These are phyloP conservation scores for Tolypocladium capitatum DNA, from an alignment of 2,329 filamentous ascomycete genomes.

Conservation along the genomic window DNA sequence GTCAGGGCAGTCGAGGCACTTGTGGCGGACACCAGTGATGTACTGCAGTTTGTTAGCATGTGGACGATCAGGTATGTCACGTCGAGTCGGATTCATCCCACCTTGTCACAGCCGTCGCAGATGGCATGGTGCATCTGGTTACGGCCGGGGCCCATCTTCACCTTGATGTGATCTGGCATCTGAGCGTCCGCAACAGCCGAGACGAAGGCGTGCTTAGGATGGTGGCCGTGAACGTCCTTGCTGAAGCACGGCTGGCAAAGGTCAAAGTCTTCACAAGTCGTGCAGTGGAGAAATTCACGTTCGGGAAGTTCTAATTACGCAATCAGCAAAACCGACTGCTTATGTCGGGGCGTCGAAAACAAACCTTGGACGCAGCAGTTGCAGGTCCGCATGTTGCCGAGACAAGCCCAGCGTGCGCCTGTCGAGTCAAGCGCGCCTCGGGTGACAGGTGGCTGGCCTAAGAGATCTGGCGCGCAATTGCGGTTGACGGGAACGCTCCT, in stretches of 20 bases:
- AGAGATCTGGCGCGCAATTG: neutral
- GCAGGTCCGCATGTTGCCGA: conserved; percentile 48
- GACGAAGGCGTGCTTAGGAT: conserved; percentile 72
- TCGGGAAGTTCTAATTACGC: conserved; percentile 50
- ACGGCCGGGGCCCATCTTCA: conserved; percentile 65
- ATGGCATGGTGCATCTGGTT: conserved; percentile 75
- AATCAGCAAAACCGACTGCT: neutral
- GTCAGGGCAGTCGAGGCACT: conserved; percentile 92
- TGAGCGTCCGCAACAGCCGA: conserved; percentile 50
- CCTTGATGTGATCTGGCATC: conserved; percentile 47
- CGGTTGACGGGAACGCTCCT: neutral
- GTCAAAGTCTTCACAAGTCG: conserved; percentile 77
- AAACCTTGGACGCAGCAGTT: conserved; percentile 43
- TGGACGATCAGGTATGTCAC: neutral
- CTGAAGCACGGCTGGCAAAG: conserved; percentile 75
- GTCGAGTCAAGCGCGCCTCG: conserved; percentile 9
- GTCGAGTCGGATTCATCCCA: neutral
- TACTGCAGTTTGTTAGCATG: conserved; percentile 24
- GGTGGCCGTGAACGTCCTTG: conserved; percentile 70
- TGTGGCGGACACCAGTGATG: conserved; percentile 83
- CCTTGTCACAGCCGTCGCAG: conserved; percentile 79
- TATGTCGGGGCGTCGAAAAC: neutral
- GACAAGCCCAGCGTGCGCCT: conserved; percentile 7
- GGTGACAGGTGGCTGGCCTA: neutral
- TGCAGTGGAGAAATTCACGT: conserved; percentile 73